These are phyloP conservation scores for Melocanna baccifera DNA, from an alignment of 176 grass and related monocot species.

Conservation along the genomic window DNA sequence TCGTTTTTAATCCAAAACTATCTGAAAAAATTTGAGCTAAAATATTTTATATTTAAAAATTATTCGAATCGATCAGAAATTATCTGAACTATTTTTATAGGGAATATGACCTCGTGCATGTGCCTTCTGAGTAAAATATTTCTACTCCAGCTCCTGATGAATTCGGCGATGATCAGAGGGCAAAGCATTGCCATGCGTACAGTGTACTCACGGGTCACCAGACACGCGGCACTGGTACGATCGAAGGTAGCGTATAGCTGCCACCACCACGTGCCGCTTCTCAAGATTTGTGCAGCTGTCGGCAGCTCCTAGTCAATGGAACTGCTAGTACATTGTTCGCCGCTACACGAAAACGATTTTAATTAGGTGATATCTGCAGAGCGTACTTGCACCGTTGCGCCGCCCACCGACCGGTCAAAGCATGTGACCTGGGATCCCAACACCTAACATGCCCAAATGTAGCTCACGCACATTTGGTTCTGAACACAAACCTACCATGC, in stretches of 20 bases:
- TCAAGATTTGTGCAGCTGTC: constrained; percentile 33
- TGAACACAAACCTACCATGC: not conserved
- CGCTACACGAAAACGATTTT: not conserved
- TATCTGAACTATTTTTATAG: no score
- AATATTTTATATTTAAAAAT: no score
- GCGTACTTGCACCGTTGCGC: not conserved
- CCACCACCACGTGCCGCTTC: constrained; percentile 33
- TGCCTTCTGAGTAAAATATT: no score
- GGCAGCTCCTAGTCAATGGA: constrained; percentile 31
- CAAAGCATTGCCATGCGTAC: not conserved
- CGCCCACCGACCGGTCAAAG: not conserved
- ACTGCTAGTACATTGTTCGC: not conserved
- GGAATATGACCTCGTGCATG: no score
- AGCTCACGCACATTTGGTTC: not conserved
- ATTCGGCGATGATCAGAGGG: not conserved
- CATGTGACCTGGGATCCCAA: not conserved
- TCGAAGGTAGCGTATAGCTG: constrained; percentile 17
- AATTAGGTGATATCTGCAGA: not conserved
- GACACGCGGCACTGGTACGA: not conserved
- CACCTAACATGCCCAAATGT: not conserved
- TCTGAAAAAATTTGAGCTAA: no score
- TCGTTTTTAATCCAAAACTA: no score
- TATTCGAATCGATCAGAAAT: no score
- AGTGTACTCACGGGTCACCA: not conserved
- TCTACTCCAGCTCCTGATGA: not conserved